A percentile compares a stretch with the other conserved stretches of the same genome.
Evolutionary conservation across 2,329 filamentous ascomycete species (phyloP).

Genomic region (Parascedosporium putredinis): DNA sequence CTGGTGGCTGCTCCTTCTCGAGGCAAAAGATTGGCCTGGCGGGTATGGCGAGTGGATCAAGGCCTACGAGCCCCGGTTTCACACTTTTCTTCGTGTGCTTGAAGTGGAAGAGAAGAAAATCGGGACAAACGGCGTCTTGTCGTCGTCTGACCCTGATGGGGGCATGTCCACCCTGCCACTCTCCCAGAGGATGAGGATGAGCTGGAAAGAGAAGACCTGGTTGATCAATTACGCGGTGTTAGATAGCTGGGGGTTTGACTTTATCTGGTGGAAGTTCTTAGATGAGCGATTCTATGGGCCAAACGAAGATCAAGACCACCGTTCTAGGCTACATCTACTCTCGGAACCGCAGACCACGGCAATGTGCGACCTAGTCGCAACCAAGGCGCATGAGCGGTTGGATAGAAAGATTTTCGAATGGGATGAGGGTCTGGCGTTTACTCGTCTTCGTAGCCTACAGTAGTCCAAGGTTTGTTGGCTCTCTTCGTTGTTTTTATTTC

Average conservation of each 20-base stretch:
- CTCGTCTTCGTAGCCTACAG: conserved; percentile 5
- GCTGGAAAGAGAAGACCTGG: conserved; percentile 23
- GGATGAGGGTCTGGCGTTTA: conserved; percentile 8
- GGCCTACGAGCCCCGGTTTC: conserved; percentile 21
- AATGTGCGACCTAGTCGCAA: conserved; percentile 17
- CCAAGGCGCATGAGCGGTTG: conserved; percentile 10
- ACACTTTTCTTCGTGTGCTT: conserved; percentile 23
- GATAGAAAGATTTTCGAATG: conserved; percentile 12
- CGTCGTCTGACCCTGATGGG: background rate
- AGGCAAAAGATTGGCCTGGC: conserved; percentile 21
- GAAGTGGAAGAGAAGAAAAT: conserved; percentile 20
- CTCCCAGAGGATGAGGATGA: conserved; percentile 24
- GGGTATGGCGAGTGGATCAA: conserved; percentile 21
- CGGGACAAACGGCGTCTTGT: background rate
- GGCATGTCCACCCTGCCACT: conserved; percentile 12
- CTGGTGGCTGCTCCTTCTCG: conserved; percentile 27
- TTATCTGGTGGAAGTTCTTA: conserved; percentile 25
- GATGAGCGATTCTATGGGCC: conserved; percentile 23
- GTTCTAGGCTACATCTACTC: conserved; percentile 15
- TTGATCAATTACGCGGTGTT: conserved; percentile 25
- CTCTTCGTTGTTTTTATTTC: too few relatives aligned
- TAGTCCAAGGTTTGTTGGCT: too few relatives aligned
- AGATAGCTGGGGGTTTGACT: conserved; percentile 27
- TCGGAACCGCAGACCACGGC: conserved; percentile 12
- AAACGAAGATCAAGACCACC: conserved; percentile 13